Conservation (phyloP, 768 basidiomycete species). For the Hypholoma sublateritium region DNA sequence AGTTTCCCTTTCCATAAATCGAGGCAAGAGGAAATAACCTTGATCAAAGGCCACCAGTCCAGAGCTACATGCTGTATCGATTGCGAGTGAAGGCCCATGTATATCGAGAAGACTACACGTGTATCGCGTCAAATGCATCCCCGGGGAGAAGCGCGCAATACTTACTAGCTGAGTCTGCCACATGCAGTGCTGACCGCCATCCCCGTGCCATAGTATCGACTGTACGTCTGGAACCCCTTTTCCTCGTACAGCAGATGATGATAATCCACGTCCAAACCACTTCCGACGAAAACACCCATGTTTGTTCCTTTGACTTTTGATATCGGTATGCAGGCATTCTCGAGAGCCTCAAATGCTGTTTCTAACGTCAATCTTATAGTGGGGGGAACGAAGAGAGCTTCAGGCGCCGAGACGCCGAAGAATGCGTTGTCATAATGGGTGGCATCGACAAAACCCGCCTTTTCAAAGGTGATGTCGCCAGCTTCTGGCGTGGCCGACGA, state of each 20-base stretch:
- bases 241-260: slow-evolving; percentile 18
- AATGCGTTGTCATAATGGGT: slow-evolving; percentile 28
- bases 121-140: not conserved
- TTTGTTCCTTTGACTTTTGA: slow-evolving; percentile 25
- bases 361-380: slow-evolving; percentile 26
- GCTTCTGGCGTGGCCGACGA: slow-evolving; percentile 5
- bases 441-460: slow-evolving; percentile 28
- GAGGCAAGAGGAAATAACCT: slow-evolving; percentile 15
- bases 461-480: slow-evolving; percentile 26
- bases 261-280: slow-evolving; percentile 26
- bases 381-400: slow-evolving; percentile 26
- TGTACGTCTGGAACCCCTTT: slow-evolving; percentile 24
- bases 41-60: slow-evolving; percentile 28
- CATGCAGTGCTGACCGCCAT: slow-evolving; percentile 23
- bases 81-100: slow-evolving; percentile 27
- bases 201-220: slow-evolving; percentile 27
- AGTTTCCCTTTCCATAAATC: not conserved
- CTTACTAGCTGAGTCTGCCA: slow-evolving; percentile 34
- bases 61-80: slow-evolving; percentile 29
- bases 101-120: slow-evolving; percentile 25
- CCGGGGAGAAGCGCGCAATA: not conserved
- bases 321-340: slow-evolving; percentile 29
- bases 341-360: slow-evolving; percentile 29
- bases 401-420: slow-evolving; percentile 29
- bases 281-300: slow-evolving; percentile 28